phyloP scores from a whole-genome alignment of 495 filamentous ascomycete species.

The Podospora fimiseda region DNA sequence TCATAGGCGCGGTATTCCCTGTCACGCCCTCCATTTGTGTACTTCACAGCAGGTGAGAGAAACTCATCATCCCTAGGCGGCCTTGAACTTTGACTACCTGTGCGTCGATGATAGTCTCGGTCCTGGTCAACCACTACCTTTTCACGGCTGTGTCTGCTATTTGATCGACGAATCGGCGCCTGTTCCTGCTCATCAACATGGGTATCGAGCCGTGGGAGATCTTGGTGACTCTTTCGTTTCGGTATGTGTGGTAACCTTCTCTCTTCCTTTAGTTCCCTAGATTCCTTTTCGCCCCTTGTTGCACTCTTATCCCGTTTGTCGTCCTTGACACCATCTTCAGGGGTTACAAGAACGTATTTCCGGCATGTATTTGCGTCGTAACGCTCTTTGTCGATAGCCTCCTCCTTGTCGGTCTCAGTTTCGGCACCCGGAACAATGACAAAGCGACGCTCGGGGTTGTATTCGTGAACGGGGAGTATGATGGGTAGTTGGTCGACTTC shows the following conservation, averaged over 20 bases:
- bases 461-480: slow-evolving; percentile 33
- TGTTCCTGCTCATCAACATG: slow-evolving; percentile 13
- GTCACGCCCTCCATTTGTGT: slow-evolving; percentile 31
- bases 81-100: slow-evolving; percentile 7
- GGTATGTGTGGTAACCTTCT: slow-evolving; percentile 18
- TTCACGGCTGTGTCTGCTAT: slow-evolving; percentile 19
- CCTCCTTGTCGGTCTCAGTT: slow-evolving; percentile 8
- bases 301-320: slow-evolving; percentile 18
- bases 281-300: background rate
- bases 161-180: slow-evolving; percentile 12
- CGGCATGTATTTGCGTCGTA: slow-evolving; percentile 40
- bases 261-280: slow-evolving; percentile 2
- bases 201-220: slow-evolving; percentile 32
- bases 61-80: slow-evolving; percentile 25
- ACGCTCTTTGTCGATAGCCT: slow-evolving; percentile 16
- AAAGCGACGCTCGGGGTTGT: slow-evolving; percentile 45
- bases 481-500: slow-evolving; percentile 39
- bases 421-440: slow-evolving; percentile 32
- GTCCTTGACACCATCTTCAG: slow-evolving; percentile 9
- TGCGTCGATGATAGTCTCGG: slow-evolving; percentile 2
- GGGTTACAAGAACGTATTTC: slow-evolving; percentile 25
- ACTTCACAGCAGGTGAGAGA: slow-evolving; percentile 29
- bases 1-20: slow-evolving; percentile 31
- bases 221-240: slow-evolving; percentile 32
- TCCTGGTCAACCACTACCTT: slow-evolving; percentile 20